Percentiles rank a stretch among this genome's conserved stretches.
These are phyloP conservation scores for Catharanthus roseus DNA, from an alignment of 257 asterid species.

Conservation along the genomic window DNA sequence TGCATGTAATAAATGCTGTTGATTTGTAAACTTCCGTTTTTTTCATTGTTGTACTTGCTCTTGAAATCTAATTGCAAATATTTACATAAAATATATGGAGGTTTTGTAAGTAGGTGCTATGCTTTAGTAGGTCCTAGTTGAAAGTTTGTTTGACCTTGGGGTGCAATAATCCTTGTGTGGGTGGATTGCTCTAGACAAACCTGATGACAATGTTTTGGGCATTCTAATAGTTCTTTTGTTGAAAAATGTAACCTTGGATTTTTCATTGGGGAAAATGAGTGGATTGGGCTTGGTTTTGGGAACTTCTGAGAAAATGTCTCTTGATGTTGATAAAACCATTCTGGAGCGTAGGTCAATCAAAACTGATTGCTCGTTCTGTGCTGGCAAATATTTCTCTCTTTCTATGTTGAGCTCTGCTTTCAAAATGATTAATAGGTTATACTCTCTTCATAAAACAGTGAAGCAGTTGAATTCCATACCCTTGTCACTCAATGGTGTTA, in stretches of 20 bases:
- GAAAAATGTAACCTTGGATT: background rate
- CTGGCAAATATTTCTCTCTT: background rate
- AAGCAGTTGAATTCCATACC: background rate
- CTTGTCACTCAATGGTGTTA: background rate
- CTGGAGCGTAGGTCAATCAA: background rate
- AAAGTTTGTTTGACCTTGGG: background rate
- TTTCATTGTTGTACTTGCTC: background rate
- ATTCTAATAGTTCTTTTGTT: background rate
- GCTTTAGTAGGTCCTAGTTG: background rate
- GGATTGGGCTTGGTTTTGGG: background rate
- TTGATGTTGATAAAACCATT: background rate
- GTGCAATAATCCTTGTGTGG: background rate
- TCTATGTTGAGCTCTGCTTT: background rate
- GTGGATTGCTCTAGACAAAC: background rate
- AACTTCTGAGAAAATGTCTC: background rate
- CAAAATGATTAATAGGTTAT: background rate
- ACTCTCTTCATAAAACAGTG: background rate
- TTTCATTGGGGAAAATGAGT: background rate
- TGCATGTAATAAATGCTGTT: background rate
- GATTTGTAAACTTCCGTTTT: background rate
- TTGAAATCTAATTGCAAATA: background rate
- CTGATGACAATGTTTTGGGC: too few species aligned
- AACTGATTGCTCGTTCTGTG: background rate
- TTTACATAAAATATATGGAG: background rate
- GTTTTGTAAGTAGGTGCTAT: background rate